phyloP scores from a whole-genome alignment of 78 protist species.

The Isochrysis galbana region DNA sequence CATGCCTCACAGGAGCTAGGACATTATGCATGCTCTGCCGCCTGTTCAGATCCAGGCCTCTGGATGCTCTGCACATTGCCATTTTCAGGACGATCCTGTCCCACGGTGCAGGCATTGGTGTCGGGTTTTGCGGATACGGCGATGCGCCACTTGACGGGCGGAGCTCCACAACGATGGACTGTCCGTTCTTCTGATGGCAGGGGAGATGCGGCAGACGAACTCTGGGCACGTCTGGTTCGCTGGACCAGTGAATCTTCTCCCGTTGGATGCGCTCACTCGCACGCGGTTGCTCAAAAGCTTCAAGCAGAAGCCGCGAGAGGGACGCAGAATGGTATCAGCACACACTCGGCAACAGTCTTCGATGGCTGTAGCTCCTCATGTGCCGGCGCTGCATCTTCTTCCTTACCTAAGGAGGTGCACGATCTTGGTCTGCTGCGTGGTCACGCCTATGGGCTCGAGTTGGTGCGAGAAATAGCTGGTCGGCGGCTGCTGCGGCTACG shows the following conservation, averaged over 20 bases:
- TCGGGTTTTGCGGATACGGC: not conserved
- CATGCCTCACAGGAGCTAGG: not conserved
- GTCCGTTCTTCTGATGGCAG: not conserved
- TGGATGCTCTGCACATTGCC: not conserved
- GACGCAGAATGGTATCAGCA: no score
- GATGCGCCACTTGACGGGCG: not conserved
- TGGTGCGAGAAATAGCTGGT: not conserved
- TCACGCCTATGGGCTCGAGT: not conserved
- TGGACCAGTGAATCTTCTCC: not conserved
- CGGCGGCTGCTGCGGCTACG: conserved; percentile 9
- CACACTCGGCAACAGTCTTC: no score
- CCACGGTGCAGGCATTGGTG: not conserved
- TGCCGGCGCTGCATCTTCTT: not conserved
- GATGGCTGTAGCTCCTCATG: no score
- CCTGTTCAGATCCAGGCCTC: not conserved
- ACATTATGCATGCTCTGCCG: not conserved
- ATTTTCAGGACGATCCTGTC: not conserved
- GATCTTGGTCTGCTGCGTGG: not conserved
- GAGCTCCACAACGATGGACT: not conserved
- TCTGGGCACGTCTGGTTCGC: not conserved
- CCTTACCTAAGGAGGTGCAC: not conserved
- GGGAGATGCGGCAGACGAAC: not conserved
- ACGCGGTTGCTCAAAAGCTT: not conserved
- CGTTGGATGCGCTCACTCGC: not conserved
- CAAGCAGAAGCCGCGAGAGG: not conserved